These are phyloP conservation scores for Spiraea crenata DNA, from an alignment of 331 rosid genomes.

Conservation along the genomic window DNA sequence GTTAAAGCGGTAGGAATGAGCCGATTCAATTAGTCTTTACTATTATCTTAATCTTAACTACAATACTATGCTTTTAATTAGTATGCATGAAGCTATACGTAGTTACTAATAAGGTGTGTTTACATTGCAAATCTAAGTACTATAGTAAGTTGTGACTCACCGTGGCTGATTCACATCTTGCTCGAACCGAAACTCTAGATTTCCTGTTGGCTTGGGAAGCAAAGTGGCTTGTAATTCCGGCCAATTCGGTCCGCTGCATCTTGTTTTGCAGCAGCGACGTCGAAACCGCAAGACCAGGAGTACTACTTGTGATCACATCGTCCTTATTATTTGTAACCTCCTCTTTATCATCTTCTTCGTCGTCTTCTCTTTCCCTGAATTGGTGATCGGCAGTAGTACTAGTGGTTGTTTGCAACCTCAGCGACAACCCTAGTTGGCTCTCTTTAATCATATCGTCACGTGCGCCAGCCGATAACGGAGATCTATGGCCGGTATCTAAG, in stretches of 20 bases:
- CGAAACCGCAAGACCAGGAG: constrained; percentile 1
- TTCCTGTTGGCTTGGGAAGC: constrained; percentile 63
- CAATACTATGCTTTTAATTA: no score
- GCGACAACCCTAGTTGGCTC: constrained; percentile 70
- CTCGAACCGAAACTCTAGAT: constrained; percentile 96
- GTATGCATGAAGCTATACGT: neutral
- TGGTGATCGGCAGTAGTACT: neutral
- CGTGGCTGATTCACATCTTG: constrained; percentile 87
- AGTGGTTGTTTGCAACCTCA: constrained; percentile 51
- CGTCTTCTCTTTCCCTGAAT: constrained; percentile 12
- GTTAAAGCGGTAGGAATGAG: no score
- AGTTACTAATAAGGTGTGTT: no score
- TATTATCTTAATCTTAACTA: neutral
- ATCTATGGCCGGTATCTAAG: constrained; percentile 23
- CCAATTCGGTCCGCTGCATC: constrained; percentile 35
- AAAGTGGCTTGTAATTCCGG: constrained; percentile 38
- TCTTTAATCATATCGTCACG: constrained; percentile 36
- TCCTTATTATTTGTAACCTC: constrained; percentile 11
- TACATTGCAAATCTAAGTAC: neutral
- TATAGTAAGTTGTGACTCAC: constrained; percentile 38
- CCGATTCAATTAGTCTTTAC: no score
- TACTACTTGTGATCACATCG: constrained; percentile 20
- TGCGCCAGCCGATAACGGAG: constrained; percentile 18
- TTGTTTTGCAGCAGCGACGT: constrained; percentile 47
- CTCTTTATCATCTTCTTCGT: constrained; percentile 30